Evolutionary conservation across 768 basidiomycete genomes (phyloP), one percentile per base, ranked within the genome.

Genomic region (Asterophora lycoperdoides): DNA sequence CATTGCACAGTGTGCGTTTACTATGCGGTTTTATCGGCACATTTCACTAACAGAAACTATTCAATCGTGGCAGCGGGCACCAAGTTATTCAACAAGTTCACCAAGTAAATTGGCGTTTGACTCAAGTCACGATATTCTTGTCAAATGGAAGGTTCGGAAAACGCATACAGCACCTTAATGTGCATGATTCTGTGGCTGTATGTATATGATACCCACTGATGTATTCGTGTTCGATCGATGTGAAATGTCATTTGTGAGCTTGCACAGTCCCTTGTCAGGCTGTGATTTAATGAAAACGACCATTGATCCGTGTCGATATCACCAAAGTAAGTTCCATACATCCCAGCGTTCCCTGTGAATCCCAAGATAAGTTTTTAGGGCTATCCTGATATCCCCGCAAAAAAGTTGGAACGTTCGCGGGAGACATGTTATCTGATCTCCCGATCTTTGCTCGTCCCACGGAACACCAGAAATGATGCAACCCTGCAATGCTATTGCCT

Each of bases 1-100:
- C 37, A 64, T 83, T 37, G 71, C 79, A 19, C 73, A 79, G 39
- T 72, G 82, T 84, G 56, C 60, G 81, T 76, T 41, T 23, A 38
- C 23, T 19, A 9, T 28, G 18, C 40, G 41, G 44, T 28, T 49
- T 48, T 44, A 28, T 44, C 47, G 41, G 20, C 46, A 42, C 55
- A 30, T 15, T 54, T 46, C 39, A 44, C 48, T 56, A 44, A 56
- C 44, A 54, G 14, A 23, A 23, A 46, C 40, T 26, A 30, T 23
- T 53, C 23, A 41, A 38, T 45, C 40, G 34, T 55, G 37, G 44
- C 53, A 70, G 70, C 67, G 40, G 69, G 71, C 14, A 55, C 58
- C 43, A 71, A 68, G 58, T 54, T 74, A 41, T 63, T 71, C 46
- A 63, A 60, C 47, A 72, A 72, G 37, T 46, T 55, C 33, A 55